Percentiles rank a stretch among this genome's conserved stretches.
phyloP scores from a whole-genome alignment of 2,329 filamentous ascomycete genomes.

The Fusarium secorum region DNA sequence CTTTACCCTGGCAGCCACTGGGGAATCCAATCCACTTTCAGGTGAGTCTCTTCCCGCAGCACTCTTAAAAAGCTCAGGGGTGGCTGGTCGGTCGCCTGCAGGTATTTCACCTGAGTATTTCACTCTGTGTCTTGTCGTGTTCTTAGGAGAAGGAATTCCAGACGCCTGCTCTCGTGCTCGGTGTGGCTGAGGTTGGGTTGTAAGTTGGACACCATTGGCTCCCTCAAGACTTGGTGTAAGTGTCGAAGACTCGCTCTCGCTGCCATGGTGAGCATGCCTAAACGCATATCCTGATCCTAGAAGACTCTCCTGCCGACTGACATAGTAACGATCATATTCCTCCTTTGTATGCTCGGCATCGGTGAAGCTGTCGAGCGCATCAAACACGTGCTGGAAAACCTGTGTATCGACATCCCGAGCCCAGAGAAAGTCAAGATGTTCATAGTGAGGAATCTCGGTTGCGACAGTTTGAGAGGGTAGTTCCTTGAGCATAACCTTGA shows the following conservation, averaged over 20 bases:
- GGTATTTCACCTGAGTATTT: slow-evolving; percentile 20
- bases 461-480: slow-evolving; percentile 85
- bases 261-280: slow-evolving; percentile 41
- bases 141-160: slow-evolving; percentile 29
- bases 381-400: slow-evolving; percentile 91
- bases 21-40: slow-evolving; percentile 31
- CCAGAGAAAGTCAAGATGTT: slow-evolving; percentile 98
- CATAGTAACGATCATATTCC: slow-evolving; percentile 66
- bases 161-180: slow-evolving; percentile 40
- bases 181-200: slow-evolving; percentile 38
- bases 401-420: slow-evolving; percentile 81
- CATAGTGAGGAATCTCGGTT: slow-evolving; percentile 88
- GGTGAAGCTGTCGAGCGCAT: slow-evolving; percentile 79
- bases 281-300: slow-evolving; percentile 49
- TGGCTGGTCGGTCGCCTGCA: slow-evolving; percentile 21
- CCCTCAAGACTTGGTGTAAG: slow-evolving; percentile 38
- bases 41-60: slow-evolving; percentile 21
- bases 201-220: neutral
- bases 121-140: slow-evolving; percentile 22
- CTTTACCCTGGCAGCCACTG: slow-evolving; percentile 24
- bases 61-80: slow-evolving; percentile 18
- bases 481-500: slow-evolving; percentile 89
- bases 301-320: slow-evolving; percentile 60
- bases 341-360: slow-evolving; percentile 65
- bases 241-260: slow-evolving; percentile 50